Percentiles rank a stretch among this genome's conserved stretches.
Conservation (phyloP, 805 yeast species). For the Cyberlindnera maritima region DNA sequence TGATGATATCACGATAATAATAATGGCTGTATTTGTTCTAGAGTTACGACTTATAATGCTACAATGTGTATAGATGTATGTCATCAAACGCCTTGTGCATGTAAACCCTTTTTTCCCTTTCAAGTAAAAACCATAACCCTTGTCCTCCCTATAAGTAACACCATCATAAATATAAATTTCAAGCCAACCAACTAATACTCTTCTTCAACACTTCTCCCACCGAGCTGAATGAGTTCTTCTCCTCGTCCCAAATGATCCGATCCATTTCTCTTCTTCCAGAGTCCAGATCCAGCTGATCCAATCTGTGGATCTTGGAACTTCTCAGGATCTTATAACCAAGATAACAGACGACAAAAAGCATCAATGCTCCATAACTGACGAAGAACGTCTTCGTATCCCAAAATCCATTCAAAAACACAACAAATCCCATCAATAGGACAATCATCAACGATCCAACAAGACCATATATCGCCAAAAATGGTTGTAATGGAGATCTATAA, state of each 20-base stretch:
- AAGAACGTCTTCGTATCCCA: conserved; percentile 65
- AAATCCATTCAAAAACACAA: conserved; percentile 51
- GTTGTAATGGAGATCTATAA: conserved; percentile 67
- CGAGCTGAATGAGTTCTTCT: conserved; percentile 38
- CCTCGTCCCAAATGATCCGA: conserved; percentile 78
- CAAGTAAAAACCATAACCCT: no score
- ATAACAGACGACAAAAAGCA: conserved; percentile 50
- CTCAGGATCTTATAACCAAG: conserved; percentile 54
- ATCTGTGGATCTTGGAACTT: conserved; percentile 61
- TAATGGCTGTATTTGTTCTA: no score
- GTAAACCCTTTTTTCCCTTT: no score
- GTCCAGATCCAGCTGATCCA: conserved; percentile 78
- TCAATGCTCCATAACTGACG: conserved; percentile 60
- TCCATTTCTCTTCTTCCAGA: conserved; percentile 84
- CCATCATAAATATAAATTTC: no score
- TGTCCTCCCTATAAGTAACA: no score
- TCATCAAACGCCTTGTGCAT: no score
- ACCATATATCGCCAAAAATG: conserved; percentile 64
- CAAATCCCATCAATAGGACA: conserved; percentile 58
- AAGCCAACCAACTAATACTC: conserved; percentile 32
- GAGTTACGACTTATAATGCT: no score
- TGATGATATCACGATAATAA: no score
- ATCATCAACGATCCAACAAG: conserved; percentile 50
- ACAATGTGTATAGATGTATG: no score
- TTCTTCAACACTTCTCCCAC: conserved; percentile 29